Base-by-base conservation (phyloP, 2,329 filamentous ascomycete genomes). In the Botrytis fabae region DNA sequence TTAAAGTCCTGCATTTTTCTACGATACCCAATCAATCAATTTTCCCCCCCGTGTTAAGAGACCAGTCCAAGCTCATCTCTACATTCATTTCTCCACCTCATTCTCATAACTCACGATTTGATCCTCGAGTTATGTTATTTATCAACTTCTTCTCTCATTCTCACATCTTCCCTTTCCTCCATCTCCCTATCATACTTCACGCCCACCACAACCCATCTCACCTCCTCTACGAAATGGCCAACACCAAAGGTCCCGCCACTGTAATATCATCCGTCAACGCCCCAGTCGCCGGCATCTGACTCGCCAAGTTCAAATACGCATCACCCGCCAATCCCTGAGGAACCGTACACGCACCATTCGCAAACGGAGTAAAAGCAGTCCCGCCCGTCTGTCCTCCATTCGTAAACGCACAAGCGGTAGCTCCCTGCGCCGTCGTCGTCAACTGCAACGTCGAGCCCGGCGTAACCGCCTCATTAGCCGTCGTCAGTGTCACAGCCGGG, bases 281-380 rank as follows among this genome's bases (percentile, higher is more conserved):
- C 51, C 87, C 88, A 35, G 82, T 83, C 44, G 85, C 79, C 28
- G 88, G 87, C 2, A 82, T 84, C 44, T 80, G 80, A 78, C 80
- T 91, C 72, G 90, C 88, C 77, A 93, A 85, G 78, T 89, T 89
- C 78, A 93, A 85, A 82, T 92, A 93, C 68, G 88, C 87, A 75
- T 92, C 84, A 64, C 91, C 91, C 14, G 85, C 84, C 61, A 93
- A 82, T 78, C 86, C 86, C 78, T 88, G 85, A 22, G 91, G 91
- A 40, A 92, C 86, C 63, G 83, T 82, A 81, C 91, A 93, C 75
- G 83, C 86, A 5, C 84, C 84, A 60, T 84, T 82, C 59, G 84
- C 83, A 80, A 92, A 89, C 40, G 84, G 75, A 0, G 85, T 84
- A 81, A 93, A 93, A 72, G 84, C 84, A 57, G 88, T 89, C 77